These are phyloP conservation scores for Aspergillaceae sp. DNA, from an alignment of 2,329 filamentous ascomycete species.

Conservation along the genomic window DNA sequence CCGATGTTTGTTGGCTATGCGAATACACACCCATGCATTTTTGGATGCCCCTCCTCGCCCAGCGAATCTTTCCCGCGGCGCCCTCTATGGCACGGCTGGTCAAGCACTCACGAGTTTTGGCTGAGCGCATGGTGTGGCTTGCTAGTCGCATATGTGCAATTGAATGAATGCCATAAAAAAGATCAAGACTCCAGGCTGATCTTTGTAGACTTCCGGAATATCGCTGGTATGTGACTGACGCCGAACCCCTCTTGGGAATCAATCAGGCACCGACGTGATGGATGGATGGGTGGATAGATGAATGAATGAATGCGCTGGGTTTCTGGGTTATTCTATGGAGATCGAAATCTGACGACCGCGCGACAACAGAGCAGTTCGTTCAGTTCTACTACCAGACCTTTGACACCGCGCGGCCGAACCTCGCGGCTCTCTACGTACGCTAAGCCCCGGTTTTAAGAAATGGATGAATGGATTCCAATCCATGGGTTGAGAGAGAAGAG, in stretches of 20 bases:
- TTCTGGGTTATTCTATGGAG: too few species aligned
- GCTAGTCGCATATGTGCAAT: slow-evolving; percentile 1
- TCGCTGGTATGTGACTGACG: slow-evolving; percentile 31
- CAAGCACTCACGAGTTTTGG: too few species aligned
- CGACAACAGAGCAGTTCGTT: slow-evolving; percentile 68
- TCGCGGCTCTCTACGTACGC: slow-evolving; percentile 73
- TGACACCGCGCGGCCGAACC: slow-evolving; percentile 58
- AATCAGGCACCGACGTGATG: neutral
- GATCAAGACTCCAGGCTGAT: slow-evolving; percentile 7
- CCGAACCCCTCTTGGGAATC: neutral
- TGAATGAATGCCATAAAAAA: neutral
- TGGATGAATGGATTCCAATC: too few species aligned
- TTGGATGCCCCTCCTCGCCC: neutral
- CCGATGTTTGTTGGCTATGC: neutral
- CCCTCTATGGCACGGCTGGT: too few species aligned
- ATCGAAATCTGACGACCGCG: slow-evolving; percentile 9
- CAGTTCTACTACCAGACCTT: slow-evolving; percentile 86
- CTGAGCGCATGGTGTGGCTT: too few species aligned
- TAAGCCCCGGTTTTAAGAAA: neutral
- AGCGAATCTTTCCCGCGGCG: too few species aligned
- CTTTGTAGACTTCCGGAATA: slow-evolving; percentile 26
- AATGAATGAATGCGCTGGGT: neutral
- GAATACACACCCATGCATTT: neutral
- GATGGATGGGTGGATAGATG: neutral
- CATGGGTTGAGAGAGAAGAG: neutral